Evolutionary conservation across 2,329 filamentous ascomycete species (phyloP), one percentile per base, ranked within the genome.

Genomic region (Diaporthe vaccinii): DNA sequence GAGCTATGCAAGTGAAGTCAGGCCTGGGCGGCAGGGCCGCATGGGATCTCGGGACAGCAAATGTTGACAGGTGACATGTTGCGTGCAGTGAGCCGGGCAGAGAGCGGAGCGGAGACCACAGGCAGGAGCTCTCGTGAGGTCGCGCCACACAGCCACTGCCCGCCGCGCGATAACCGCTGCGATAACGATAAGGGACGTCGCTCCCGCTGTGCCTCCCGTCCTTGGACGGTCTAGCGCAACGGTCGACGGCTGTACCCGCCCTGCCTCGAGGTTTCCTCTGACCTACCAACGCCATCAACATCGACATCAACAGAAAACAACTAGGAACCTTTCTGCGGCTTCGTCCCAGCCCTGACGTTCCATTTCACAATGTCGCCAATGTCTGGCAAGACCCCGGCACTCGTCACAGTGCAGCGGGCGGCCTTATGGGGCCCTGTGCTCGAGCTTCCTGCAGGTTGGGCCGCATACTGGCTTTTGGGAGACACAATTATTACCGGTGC

Each of bases 31-130:
- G 31, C 62, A 53, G 62, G 62, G 46, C 62, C 53, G 62, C 62
- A 51, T 51, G 44, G 46, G 44, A 25, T 51, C 28, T 68, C 44
- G 62, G 44, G 62, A 51, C 20, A 17, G 22, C 44, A 12, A 49
- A 17, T 51, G 62, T 51, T 68, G 62, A 68, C 31, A 39, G 65
- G 31, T 53, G 65, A 69, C 49, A 28, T 53, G 46, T 69, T 55
- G 31, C 46, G n/a, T 69, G 65, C 49, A 55, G 46, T n/a, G 25
- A 68, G 62, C 46, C 62, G 46, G 14, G 41, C 61, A 34, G 49
- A 34, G 49, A 10, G 49, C 46, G 65, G 49, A 31, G 49, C 34
- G 46, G 65, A 53, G 46, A 51, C 20, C 6, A 20, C 28, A 28
- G 62, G 15, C 6, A 14, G 17, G 25, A 49, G 41, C 62, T 15